Evolutionary conservation across 495 filamentous ascomycete species (phyloP), one percentile per base, ranked within the genome.

Genomic region (Cenococcum geophilum): DNA sequence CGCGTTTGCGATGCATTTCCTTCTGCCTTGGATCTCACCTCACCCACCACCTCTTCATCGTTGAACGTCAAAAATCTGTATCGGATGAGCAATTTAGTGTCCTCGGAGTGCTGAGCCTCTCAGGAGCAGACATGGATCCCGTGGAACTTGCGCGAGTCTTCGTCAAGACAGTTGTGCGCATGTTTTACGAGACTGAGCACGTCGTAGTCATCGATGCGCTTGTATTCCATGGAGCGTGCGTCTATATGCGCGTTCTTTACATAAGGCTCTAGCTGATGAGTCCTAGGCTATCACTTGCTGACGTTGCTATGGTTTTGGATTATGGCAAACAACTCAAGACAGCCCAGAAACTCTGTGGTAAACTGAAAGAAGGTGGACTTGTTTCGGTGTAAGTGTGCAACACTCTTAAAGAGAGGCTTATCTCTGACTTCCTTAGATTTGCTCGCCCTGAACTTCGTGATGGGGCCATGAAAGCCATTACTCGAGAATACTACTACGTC

Each of bases 401-500:
- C 65, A 57, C 43, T 35, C 54, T 49, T 10, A 21, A 37, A 20
- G 23, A 35, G 10, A 10, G 23, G 18, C 48, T 51, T 11, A 10
- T 14, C 18, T 16, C 61, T 63, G 21, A 63, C 55, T 36, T 4
- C 1, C 21, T 4, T 32, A 63, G 61, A 10, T 58, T 51, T 47
- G 36, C 84, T n/a, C 86, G 92, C 14, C 81, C 83, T 35, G 92
- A 97, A 68, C 76, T 85, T 53, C 85, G 84, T 49, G 87, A 89
- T 62, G 89, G 89, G 34, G 67, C 68, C 5, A 86, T 88, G 61
- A 87, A 90, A 11, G 87, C 90, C 2, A 82, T 87, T 47, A 88
- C 86, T 69, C 83, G 88, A 47, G 95, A 92, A 55, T 97, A 96
- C 77, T 99, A 95, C 76, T 99, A 88, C 76, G 89, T 99, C 75